phyloP scores from a whole-genome alignment of 805 yeast genomes.

The Starmerella bacillaris region DNA sequence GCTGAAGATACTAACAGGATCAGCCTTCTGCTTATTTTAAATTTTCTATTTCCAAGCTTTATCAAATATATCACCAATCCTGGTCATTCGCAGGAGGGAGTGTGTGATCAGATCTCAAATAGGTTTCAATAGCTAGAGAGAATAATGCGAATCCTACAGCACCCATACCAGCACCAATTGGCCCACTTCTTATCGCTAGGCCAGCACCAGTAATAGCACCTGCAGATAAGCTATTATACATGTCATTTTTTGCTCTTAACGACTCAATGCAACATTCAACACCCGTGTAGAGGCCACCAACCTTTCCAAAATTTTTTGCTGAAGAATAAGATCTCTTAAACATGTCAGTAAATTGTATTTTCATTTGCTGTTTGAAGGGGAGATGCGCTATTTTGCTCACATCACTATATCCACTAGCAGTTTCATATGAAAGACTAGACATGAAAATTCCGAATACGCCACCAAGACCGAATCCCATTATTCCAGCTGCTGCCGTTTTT shows the following conservation, averaged over 20 bases:
- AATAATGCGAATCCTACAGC: conserved; percentile 98
- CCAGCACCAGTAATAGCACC: conserved; percentile 98
- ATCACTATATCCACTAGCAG: conserved; percentile 41
- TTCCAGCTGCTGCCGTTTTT: conserved; percentile 79
- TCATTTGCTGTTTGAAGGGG: conserved; percentile 86
- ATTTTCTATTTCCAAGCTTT: background rate
- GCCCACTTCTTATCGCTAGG: conserved; percentile 79
- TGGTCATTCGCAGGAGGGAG: conserved; percentile 80
- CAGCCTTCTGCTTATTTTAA: too few relatives aligned
- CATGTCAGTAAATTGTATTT: conserved; percentile 80
- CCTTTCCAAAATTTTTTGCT: conserved; percentile 86
- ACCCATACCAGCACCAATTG: conserved; percentile 76
- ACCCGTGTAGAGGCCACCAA: conserved; percentile 80
- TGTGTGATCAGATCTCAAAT: conserved; percentile 66
- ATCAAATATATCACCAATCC: conserved; percentile 27
- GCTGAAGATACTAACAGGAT: conserved; percentile 1
- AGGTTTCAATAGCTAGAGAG: conserved; percentile 50
- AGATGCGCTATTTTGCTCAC: conserved; percentile 51
- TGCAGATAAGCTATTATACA: conserved; percentile 78
- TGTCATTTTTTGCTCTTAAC: conserved; percentile 72
- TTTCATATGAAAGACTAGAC: conserved; percentile 64
- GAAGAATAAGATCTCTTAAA: conserved; percentile 69
- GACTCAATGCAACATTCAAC: conserved; percentile 83
- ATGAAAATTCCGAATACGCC: conserved; percentile 90
- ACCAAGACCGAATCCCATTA: conserved; percentile 82